Evolutionary conservation across 192 early-diverging fungal species (phyloP).

Genomic region (Allomyces macrogynus): DNA sequence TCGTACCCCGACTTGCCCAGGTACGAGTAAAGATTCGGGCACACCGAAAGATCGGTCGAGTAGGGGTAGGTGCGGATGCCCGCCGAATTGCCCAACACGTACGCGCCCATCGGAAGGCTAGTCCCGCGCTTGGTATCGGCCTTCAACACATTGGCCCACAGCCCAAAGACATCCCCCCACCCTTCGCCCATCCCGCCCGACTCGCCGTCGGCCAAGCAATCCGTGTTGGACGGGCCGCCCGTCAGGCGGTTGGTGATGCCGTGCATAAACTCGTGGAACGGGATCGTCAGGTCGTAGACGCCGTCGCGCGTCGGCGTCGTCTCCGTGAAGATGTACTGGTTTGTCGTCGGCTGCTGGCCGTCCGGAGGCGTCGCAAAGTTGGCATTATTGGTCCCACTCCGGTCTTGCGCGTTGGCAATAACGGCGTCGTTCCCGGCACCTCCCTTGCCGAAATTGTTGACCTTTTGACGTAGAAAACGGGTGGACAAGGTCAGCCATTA

Average conservation of each 20-base stretch:
- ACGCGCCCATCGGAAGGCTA: conserved; percentile 20
- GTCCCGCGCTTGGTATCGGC: conserved; percentile 16
- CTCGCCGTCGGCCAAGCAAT: conserved; percentile 30
- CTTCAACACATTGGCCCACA: conserved; percentile 13
- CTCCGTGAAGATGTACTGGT: conserved; percentile 25
- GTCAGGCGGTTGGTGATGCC: conserved; percentile 43
- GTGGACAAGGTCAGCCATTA: too few species aligned
- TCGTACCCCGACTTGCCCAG: conserved; percentile 8
- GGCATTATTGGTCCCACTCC: conserved; percentile 42
- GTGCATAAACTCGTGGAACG: conserved; percentile 41
- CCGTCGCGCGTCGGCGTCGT: conserved; percentile 33
- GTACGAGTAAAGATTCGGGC: conserved; percentile 16
- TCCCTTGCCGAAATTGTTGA: conserved; percentile 30
- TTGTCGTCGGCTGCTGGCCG: conserved; percentile 25
- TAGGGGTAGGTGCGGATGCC: conserved; percentile 15
- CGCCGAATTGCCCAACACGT: conserved; percentile 7
- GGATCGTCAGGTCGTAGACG: conserved; percentile 31
- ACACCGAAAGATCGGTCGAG: conserved; percentile 13
- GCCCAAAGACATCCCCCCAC: conserved; percentile 30
- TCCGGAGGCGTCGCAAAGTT: conserved; percentile 40
- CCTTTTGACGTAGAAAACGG: too few species aligned
- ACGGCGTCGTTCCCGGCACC: conserved; percentile 26
- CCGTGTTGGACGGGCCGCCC: conserved; percentile 38
- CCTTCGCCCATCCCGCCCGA: conserved; percentile 47
- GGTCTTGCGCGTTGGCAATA: conserved; percentile 26